These are phyloP conservation scores for Talaromyces pinophilus DNA, from an alignment of 2,329 filamentous ascomycete species.

Conservation along the genomic window DNA sequence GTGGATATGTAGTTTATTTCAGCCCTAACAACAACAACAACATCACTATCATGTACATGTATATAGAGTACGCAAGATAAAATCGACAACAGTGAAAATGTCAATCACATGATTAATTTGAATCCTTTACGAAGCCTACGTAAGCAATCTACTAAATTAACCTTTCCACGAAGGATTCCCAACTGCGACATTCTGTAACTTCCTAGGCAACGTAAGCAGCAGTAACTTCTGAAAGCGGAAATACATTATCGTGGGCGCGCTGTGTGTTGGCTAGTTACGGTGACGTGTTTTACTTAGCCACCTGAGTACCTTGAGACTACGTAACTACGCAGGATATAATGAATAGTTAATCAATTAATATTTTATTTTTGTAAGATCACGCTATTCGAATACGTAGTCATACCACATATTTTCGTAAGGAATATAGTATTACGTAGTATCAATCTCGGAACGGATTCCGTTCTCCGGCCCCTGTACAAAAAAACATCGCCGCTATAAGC, in stretches of 20 bases:
- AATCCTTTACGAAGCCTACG: neutral
- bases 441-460: slow-evolving; percentile 3
- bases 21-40: neutral
- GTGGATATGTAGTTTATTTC: slow-evolving; percentile 18
- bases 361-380: neutral
- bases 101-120: neutral
- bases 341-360: neutral
- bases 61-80: neutral
- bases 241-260: neutral
- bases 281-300: neutral
- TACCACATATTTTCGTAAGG: neutral
- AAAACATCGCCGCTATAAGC: slow-evolving; percentile 1
- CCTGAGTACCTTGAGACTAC: neutral
- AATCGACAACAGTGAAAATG: neutral
- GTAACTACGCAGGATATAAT: neutral
- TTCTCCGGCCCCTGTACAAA: neutral
- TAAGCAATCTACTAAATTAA: neutral
- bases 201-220: neutral
- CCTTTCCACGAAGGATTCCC: neutral
- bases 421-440: neutral
- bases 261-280: neutral
- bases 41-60: neutral
- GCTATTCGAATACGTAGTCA: neutral
- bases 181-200: slow-evolving; percentile 6
- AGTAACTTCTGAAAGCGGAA: neutral